Base-by-base conservation (phyloP, 495 filamentous ascomycete genomes). In the Wilcoxina mikolae region DNA sequence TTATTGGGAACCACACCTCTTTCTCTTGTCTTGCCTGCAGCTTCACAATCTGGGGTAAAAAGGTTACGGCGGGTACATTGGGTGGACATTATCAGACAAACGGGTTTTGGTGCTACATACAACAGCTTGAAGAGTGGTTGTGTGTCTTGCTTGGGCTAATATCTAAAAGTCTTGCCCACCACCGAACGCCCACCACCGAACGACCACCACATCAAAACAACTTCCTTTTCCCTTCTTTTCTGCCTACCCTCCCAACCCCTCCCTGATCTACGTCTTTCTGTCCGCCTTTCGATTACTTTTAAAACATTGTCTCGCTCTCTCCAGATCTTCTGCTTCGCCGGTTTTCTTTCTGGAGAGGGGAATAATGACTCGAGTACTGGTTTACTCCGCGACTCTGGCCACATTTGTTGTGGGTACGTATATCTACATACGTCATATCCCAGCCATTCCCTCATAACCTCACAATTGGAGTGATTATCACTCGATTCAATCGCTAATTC, bases 331-430 rank as follows among this genome's bases (percentile, higher is more conserved):
- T n/a, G n/a, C n/a, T n/a, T n/a, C n/a, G n/a, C n/a, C n/a, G n/a
- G n/a, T n/a, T n/a, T n/a, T n/a, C n/a, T n/a, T n/a, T n/a, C n/a
- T n/a, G n/a, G n/a, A n/a, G n/a, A n/a, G n/a, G n/a, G 24, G 27
- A 25, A 59, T 17, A 17, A 71, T 72, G 69, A 70, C 68, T 11
- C 56, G 69, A 51, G 47, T 51, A 11, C 56, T 68, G n/a, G 74
- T 81, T 56, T 81, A 78, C 60, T 65, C 60, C 22, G 67, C 60
- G 11, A 70, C 73, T 2, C 60, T 81, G 41, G 64, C 75, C 7
- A 62, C 72, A n/a, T 78, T 79, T 52, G 57, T 78, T 3, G 72
- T 70, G 41, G 70, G 78, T 78, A 64, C 38, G 72, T 67, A 12
- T 22, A 29, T 43, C 33, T 22, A 58, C 15, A 12, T 20, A 55